Conservation (phyloP, 345 rosid genomes). For the Psidium guajava region DNA sequence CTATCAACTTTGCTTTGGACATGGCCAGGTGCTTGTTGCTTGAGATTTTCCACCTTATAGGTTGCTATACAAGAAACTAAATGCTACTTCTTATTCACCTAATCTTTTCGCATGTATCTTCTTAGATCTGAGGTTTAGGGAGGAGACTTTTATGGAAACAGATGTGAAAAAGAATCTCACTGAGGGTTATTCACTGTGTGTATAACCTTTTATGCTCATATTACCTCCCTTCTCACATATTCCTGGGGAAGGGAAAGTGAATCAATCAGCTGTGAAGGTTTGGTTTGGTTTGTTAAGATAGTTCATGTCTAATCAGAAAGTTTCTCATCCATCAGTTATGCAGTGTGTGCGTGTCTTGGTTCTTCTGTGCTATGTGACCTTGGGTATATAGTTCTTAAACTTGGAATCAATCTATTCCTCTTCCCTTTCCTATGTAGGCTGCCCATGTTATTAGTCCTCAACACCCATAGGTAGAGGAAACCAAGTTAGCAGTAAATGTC, state of each 20-base stretch:
- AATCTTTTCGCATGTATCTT: background rate
- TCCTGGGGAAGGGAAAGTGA: background rate
- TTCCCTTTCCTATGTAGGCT: background rate
- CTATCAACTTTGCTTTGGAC: constrained; percentile 88
- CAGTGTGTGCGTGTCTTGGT: background rate
- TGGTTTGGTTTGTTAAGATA: background rate
- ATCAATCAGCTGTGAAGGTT: background rate
- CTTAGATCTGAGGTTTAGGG: background rate
- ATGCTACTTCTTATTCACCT: background rate
- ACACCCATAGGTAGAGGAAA: background rate
- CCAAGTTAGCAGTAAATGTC: background rate
- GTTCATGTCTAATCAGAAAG: background rate
- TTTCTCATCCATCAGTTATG: background rate
- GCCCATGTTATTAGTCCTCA: background rate
- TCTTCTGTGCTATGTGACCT: background rate
- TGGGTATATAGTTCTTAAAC: background rate
- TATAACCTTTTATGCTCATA: background rate
- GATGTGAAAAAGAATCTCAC: background rate
- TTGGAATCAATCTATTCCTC: background rate
- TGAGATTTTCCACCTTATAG: background rate
- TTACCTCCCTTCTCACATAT: background rate
- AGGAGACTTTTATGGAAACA: background rate
- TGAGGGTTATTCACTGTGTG: background rate
- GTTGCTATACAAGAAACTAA: background rate
- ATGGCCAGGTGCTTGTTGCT: constrained; percentile 54